Evolutionary conservation across 129 eudicot genomes (phyloP), one percentile per base, ranked within the genome.

Genomic region (Arctium minus): DNA sequence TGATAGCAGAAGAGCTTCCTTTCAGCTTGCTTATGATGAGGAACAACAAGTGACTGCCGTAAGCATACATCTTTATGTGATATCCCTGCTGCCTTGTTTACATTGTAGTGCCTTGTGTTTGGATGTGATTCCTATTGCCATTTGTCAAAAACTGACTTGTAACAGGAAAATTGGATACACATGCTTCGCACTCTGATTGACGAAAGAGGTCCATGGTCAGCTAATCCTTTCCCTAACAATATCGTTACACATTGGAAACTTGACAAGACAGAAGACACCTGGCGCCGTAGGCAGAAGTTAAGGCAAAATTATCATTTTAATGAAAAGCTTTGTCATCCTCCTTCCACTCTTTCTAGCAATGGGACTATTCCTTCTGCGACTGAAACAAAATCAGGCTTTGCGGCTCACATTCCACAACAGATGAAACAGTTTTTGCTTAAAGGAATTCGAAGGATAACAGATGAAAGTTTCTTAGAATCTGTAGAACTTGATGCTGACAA

Each of bases 191-290:
- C 92, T 76, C 88, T 96, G 33, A 96, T 96, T 62, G 99, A 96
- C 82, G 99, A 96, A 85, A 91, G 99, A 87, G 99, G 99, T 83
- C 99, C 99, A 18, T 96, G 99, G 99, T 96, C 99, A 7, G 94
- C 99, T 48, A 83, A 88, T 84, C 98, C 96, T 6, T 96, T 93
- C 81, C 98, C 98, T 22, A 96, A 96, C 85, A 83, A 85, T 64
- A 84, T 79, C 29, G 75, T 90, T 74, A 86, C 92, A 70, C 97
- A 88, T 65, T 96, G 99, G 99, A 96, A 96, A 81, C 98, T 93
- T 74, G 99, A 96, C 86, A 96, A 92, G 79, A 90, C 99, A 70
- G 99, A 96, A 82, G 99, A 96, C 84, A 44, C 83, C 50, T 96
- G 99, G 98, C 90, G 99, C 11, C 97, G 99, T 39, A 88, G 98